Base-by-base conservation (phyloP, 345 rosid genomes). In the Lepidium africanum region DNA sequence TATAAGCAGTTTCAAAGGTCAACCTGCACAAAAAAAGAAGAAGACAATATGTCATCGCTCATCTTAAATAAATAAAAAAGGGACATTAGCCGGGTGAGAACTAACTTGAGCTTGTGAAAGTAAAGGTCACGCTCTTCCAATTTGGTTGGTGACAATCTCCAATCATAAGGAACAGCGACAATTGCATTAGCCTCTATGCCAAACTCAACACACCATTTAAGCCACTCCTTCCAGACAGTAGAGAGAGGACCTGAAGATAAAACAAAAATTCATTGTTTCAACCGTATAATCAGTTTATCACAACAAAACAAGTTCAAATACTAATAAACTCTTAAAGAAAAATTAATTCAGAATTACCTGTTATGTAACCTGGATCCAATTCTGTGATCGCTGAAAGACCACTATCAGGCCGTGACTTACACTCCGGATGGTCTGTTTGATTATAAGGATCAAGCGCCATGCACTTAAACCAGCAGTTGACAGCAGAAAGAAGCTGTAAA, bases 201-300 rank as follows among this genome's bases (percentile, higher is more conserved):
- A 65, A 94, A 91, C 81, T 91, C 91, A 70, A 94, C 83, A 79
- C 99, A 94, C 99, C 99, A 94, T 78, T 86, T 91, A 65, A 94
- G 80, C 97, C 99, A 94, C 47, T 94, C 97, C 83, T 94, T 94
- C 99, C 99, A 94, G 49, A 94, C 95, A 0, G 99, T 88, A 47
- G 97, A 94, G 51, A 94, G 92, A 19, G 97, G 95, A 82, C 99
- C 99, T 94, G 77, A 49, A 72, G 57, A 70, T 43, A 69, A 75
- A 53, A 39, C 46, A 27, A 58, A 11, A 40, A 54, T 54, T 42
- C 32, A 11, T 42, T 55, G 39, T 37, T 53, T 55, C 14, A 57
- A 63, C 37, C 46, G 7, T 15, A 25, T 0, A n/a, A n/a, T n/a
- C n/a, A n/a, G n/a, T 8, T 54, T 63, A 30, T 30, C 32, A 60